These are phyloP conservation scores for Euphorbia schlechtendalii DNA, from an alignment of 441 rosid species.

Conservation along the genomic window DNA sequence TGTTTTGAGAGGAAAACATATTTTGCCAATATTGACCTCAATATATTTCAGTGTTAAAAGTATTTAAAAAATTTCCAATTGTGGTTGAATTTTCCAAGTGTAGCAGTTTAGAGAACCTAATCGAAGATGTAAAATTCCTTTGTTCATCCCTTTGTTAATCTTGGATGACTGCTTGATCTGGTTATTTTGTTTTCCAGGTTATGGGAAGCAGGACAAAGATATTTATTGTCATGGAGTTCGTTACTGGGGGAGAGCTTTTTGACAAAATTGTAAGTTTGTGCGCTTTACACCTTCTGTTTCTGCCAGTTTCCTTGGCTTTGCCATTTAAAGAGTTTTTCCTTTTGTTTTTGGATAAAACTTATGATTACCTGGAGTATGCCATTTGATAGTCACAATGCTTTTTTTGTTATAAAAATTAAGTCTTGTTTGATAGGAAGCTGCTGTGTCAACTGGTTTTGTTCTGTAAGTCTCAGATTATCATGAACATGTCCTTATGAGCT, in stretches of 20 bases:
- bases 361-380: no score
- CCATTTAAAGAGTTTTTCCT: no score
- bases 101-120: no score
- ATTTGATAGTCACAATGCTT: not conserved
- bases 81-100: not conserved
- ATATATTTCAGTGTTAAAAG: no score
- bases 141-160: no score
- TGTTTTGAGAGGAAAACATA: no score
- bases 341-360: no score
- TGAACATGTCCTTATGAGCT: not conserved
- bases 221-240: constrained; percentile 75
- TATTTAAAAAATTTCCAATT: not conserved
- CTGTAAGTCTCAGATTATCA: not conserved
- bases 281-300: no score
- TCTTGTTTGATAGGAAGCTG: no score
- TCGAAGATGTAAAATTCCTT: constrained; percentile 9
- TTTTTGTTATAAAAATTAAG: not conserved
- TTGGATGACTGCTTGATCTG: constrained; percentile 4
- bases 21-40: no score
- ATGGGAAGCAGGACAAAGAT: constrained; percentile 96
- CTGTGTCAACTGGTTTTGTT: not conserved
- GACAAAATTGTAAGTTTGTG: constrained; percentile 96
- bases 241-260: constrained; percentile 92
- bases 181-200: constrained; percentile 42
- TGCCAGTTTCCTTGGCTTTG: no score